phyloP scores from a whole-genome alignment of 441 rosid genomes.

The Daphne laureola region DNA sequence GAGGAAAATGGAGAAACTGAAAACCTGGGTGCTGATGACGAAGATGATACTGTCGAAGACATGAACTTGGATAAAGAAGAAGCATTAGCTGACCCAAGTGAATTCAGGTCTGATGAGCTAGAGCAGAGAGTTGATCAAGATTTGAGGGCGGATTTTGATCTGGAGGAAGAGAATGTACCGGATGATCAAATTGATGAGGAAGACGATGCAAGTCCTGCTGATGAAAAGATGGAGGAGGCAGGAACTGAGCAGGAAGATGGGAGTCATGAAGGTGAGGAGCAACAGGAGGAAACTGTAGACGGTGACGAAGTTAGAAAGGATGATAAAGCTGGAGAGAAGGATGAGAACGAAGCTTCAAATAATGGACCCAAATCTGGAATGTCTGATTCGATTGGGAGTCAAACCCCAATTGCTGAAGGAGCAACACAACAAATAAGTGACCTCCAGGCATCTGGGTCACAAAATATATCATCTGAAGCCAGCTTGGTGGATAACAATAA shows the following conservation, averaged over 20 bases:
- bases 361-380: constrained; percentile 34
- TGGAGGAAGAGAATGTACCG: constrained; percentile 37
- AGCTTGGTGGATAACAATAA: constrained; percentile 38
- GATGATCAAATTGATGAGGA: constrained; percentile 36
- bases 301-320: constrained; percentile 31
- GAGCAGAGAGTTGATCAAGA: constrained; percentile 37
- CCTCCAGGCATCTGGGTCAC: constrained; percentile 37
- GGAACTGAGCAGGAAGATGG: constrained; percentile 35
- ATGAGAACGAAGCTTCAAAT: constrained; percentile 31
- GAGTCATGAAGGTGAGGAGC: constrained; percentile 35
- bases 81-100: constrained; percentile 62
- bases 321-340: constrained; percentile 30
- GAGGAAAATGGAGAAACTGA: constrained; percentile 30
- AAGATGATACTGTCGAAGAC: constrained; percentile 50
- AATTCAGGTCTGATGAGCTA: constrained; percentile 44
- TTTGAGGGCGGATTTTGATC: constrained; percentile 41
- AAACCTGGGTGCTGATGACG: constrained; percentile 40
- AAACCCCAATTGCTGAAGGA: constrained; percentile 42
- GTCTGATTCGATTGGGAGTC: constrained; percentile 29
- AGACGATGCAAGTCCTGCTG: constrained; percentile 30
- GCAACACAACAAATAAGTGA: constrained; percentile 51
- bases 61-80: constrained; percentile 55
- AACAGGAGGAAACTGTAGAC: constrained; percentile 33
- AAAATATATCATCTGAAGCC: constrained; percentile 46
- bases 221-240: constrained; percentile 41